Conservation (phyloP, 2,329 filamentous ascomycete genomes). For the Ophiocordyceps camponoti-floridani region DNA sequence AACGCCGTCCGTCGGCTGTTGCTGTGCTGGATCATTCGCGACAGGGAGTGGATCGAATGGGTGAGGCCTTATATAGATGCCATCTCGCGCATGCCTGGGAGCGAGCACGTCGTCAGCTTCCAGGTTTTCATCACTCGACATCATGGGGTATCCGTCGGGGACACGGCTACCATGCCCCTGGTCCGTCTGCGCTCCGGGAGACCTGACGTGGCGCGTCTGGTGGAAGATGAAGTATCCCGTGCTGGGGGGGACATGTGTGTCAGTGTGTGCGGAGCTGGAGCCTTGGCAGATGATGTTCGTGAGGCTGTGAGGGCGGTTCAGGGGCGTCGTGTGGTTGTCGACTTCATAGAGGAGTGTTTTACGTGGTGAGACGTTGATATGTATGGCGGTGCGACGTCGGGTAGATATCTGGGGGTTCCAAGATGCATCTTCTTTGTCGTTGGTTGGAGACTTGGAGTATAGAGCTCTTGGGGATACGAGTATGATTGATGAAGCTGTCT, state of each 20-base stretch:
- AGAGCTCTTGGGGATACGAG: neutral
- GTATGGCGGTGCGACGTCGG: neutral
- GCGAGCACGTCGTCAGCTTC: slow-evolving; percentile 36
- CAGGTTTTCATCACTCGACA: neutral
- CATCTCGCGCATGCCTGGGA: slow-evolving; percentile 59
- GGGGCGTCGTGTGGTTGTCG: slow-evolving; percentile 40
- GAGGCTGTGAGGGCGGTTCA: slow-evolving; percentile 46
- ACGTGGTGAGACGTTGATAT: slow-evolving; percentile 28
- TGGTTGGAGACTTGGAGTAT: neutral
- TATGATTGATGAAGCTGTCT: neutral
- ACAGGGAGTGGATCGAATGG: slow-evolving; percentile 81
- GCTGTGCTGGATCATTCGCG: slow-evolving; percentile 84
- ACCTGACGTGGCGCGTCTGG: slow-evolving; percentile 60
- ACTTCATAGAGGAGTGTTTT: slow-evolving; percentile 66
- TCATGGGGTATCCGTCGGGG: too few relatives aligned
- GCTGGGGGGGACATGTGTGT: slow-evolving; percentile 82
- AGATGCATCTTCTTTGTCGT: neutral
- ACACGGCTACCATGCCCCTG: slow-evolving; percentile 5
- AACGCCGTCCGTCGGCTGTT: slow-evolving; percentile 57
- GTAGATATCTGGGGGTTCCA: neutral
- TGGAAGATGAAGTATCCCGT: slow-evolving; percentile 63
- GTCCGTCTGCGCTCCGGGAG: slow-evolving; percentile 86
- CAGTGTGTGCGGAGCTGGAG: slow-evolving; percentile 59
- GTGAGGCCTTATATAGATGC: slow-evolving; percentile 67
- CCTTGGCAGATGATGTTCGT: slow-evolving; percentile 58